Evolutionary conservation across 2,329 filamentous ascomycete genomes (phyloP), one percentile per base, ranked within the genome.

Genomic region (Aspergillus oerlinghausenensis): DNA sequence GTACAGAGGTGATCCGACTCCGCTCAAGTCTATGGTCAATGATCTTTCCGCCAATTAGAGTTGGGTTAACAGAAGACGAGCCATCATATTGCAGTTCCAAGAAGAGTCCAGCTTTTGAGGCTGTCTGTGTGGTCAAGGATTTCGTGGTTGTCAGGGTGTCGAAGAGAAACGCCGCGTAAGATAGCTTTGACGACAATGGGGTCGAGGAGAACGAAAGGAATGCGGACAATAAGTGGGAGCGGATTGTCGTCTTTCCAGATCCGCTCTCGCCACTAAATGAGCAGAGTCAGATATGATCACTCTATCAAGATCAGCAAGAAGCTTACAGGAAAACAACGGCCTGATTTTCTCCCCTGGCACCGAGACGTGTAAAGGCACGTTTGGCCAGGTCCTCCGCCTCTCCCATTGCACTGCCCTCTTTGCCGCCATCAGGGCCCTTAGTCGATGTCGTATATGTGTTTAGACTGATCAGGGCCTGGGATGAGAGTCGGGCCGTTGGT

Each of bases 41-140:
- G 17, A 99, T 81, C 76, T 99, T 97, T 65, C 91, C 93, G 76
- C 94, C 94, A 62, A 99, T 90, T 28, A 99, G 81, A 2, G 92
- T 86, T 1, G 94, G 94, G 67, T 89, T 92, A 26, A 89, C 87
- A 0, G 88, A 88, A 0, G 92, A 88, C 0, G 90, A 86, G 1
- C 90, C 96, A 72, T 99, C 93, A 72, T 99, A 99, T 74, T 99
- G 94, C 45, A 99, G 82, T 74, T 99, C 94, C 72, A 94, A 94
- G 71, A 96, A 96, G 17, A 99, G 82, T 60, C 94, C 94, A 10
- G 94, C 89, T 74, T 97, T 97, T 51, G 93, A 97, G 28, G 94
- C 94, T 1, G 91, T 96, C 1, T 92, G 92, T 0, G 93, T 97
- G 1, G 93, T 97, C 35, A 92, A 87, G 1, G 93, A 96, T 78